A percentile compares a stretch with the other conserved stretches of the same genome.
These are phyloP conservation scores for Clonostachys rosea DNA, from an alignment of 2,329 filamentous ascomycete genomes.

Conservation along the genomic window DNA sequence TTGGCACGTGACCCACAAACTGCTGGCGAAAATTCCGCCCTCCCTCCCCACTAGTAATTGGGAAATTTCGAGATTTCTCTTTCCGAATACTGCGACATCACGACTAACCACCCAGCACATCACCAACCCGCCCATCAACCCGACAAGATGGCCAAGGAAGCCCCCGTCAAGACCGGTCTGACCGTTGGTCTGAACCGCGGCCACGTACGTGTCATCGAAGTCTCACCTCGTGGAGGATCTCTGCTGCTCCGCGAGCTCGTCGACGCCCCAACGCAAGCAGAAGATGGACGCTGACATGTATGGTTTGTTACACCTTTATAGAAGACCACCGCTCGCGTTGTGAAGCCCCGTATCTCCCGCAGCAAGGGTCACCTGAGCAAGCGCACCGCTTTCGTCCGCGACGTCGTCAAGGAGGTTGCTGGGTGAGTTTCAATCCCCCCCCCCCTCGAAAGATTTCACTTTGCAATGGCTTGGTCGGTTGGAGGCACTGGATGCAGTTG, in stretches of 20 bases:
- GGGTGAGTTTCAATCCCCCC: constrained; percentile 56
- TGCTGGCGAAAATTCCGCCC: neutral
- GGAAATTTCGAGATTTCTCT: neutral
- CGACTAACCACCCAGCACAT: constrained; percentile 23
- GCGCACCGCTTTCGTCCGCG: constrained; percentile 93
- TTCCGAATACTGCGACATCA: constrained; percentile 9
- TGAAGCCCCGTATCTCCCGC: constrained; percentile 73
- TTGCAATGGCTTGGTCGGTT: too few relatives aligned
- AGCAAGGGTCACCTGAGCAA: constrained; percentile 97
- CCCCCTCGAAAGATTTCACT: too few relatives aligned
- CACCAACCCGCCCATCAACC: constrained; percentile 15
- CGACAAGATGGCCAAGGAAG: constrained; percentile 55
- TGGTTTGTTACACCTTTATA: constrained; percentile 38
- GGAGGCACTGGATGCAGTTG: too few relatives aligned
- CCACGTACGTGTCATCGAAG: constrained; percentile 53
- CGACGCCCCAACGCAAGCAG: constrained; percentile 30
- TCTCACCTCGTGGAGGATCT: constrained; percentile 76
- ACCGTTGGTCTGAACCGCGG: constrained; percentile 59
- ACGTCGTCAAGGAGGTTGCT: constrained; percentile 97
- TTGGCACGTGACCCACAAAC: constrained; percentile 5
- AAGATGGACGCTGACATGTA: constrained; percentile 60
- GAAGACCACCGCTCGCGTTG: constrained; percentile 78
- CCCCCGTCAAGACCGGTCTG: constrained; percentile 52
- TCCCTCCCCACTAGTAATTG: neutral
- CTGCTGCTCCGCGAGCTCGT: constrained; percentile 32